phyloP scores from a whole-genome alignment of 1,284 basidiomycete species.

The Ceratobasidium sp. region DNA sequence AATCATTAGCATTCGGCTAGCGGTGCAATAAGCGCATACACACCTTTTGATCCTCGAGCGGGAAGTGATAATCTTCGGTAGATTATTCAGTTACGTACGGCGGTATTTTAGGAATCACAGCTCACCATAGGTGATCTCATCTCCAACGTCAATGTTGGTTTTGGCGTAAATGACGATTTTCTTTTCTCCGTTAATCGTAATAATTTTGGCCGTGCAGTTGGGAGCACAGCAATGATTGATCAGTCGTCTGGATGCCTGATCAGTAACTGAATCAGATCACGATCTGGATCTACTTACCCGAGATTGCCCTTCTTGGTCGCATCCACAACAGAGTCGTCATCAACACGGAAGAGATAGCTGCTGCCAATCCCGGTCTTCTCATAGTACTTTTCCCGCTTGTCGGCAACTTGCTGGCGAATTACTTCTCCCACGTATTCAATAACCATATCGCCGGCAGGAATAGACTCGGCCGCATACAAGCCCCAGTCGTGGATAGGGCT shows the following conservation, averaged over 20 bases:
- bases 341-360: conserved; percentile 92
- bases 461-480: conserved; percentile 93
- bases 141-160: conserved; percentile 88
- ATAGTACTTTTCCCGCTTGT: conserved; percentile 96
- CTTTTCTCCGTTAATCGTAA: conserved; percentile 97
- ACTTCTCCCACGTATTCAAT: conserved; percentile 99
- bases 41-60: conserved; percentile 85
- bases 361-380: conserved; percentile 95
- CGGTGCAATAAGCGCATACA: conserved; percentile 45
- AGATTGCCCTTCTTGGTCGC: conserved; percentile 99
- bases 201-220: conserved; percentile 97
- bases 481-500: conserved; percentile 99
- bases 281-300: conserved; percentile 65
- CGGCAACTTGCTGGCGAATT: conserved; percentile 93
- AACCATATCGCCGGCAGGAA: conserved; percentile 96
- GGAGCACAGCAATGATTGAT: conserved; percentile 98
- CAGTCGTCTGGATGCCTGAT: conserved; percentile 67
- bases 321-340: conserved; percentile 93
- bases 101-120: background rate
- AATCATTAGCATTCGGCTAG: conserved; percentile 49
- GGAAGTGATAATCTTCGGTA: conserved; percentile 84
- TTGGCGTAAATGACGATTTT: conserved; percentile 99
- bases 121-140: conserved; percentile 90
- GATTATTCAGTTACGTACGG: background rate
- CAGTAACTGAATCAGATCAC: background rate